Evolutionary conservation across 768 basidiomycete genomes (phyloP).

Genomic region (Mycena alexandri): DNA sequence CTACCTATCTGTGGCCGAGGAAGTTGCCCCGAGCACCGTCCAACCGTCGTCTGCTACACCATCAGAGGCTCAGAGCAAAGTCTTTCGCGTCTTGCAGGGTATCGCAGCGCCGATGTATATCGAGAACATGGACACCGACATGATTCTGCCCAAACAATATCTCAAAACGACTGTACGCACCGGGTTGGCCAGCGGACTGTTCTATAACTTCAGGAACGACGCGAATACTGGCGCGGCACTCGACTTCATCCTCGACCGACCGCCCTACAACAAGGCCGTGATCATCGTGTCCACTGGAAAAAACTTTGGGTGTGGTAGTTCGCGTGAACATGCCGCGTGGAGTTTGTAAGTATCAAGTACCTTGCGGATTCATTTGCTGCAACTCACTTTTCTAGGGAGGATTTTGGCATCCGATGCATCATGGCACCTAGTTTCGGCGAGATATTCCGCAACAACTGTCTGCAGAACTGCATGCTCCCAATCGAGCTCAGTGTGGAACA

Average conservation of each 20-base stretch:
- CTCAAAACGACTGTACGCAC: slow-evolving; percentile 91
- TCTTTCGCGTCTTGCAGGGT: slow-evolving; percentile 78
- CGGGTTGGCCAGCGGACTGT: slow-evolving; percentile 86
- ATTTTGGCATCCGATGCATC: slow-evolving; percentile 90
- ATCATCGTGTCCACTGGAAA: slow-evolving; percentile 86
- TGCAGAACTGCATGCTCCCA: slow-evolving; percentile 96
- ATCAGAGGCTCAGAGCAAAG: slow-evolving; percentile 60
- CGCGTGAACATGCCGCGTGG: slow-evolving; percentile 93
- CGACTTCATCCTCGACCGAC: slow-evolving; percentile 85
- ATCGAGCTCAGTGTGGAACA: slow-evolving; percentile 74
- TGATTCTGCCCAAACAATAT: slow-evolving; percentile 95
- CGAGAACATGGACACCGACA: slow-evolving; percentile 90
- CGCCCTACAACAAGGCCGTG: slow-evolving; percentile 78
- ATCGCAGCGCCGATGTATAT: slow-evolving; percentile 83
- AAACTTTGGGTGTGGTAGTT: slow-evolving; percentile 93
- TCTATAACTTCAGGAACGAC: slow-evolving; percentile 82
- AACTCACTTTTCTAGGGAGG: slow-evolving; percentile 62
- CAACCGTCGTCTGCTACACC: slow-evolving; percentile 48
- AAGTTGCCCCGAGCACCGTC: slow-evolving; percentile 58
- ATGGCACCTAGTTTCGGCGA: slow-evolving; percentile 92
- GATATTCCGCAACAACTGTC: slow-evolving; percentile 88
- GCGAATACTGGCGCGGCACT: slow-evolving; percentile 79
- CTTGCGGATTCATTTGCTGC: neutral
- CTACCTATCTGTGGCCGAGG: slow-evolving; percentile 65
- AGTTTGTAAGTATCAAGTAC: slow-evolving; percentile 66